phyloP scores from a whole-genome alignment of 1,284 basidiomycete species.

The Boletellus deceptivus region DNA sequence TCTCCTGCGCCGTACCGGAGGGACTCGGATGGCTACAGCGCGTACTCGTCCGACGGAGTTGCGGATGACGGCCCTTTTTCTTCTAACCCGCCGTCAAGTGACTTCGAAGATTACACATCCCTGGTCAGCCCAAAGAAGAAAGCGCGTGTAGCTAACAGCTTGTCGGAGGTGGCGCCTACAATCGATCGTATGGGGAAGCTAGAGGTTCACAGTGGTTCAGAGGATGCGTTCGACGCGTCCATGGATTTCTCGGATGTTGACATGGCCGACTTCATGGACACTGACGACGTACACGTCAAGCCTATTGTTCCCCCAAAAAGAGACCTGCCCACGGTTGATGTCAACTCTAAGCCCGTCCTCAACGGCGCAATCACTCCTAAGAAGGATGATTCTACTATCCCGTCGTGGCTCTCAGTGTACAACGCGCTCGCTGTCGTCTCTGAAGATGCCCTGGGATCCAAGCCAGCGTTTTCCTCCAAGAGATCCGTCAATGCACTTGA shows the following conservation, averaged over 20 bases:
- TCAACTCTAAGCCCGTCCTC: constrained; percentile 26
- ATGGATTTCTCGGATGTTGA: constrained; percentile 51
- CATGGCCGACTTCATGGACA: constrained; percentile 38
- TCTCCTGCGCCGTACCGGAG: constrained; percentile 35
- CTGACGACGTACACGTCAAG: constrained; percentile 46
- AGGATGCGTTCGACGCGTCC: constrained; percentile 52
- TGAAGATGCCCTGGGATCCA: constrained; percentile 49
- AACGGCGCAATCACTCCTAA: constrained; percentile 35
- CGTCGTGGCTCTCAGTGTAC: constrained; percentile 76
- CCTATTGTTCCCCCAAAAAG: constrained; percentile 34
- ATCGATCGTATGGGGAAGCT: constrained; percentile 55
- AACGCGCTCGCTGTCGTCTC: constrained; percentile 62
- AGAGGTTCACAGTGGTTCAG: constrained; percentile 53
- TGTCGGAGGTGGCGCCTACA: constrained; percentile 45
- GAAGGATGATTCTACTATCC: constrained; percentile 47
- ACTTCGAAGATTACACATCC: constrained; percentile 43
- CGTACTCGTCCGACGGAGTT: constrained; percentile 57
- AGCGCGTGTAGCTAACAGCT: constrained; percentile 43
- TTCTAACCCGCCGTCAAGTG: constrained; percentile 45
- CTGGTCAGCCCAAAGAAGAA: constrained; percentile 71
- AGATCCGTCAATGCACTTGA: constrained; percentile 61
- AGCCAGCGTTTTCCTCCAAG: constrained; percentile 46
- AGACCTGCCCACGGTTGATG: constrained; percentile 25
- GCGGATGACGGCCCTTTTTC: constrained; percentile 41
- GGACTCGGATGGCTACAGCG: constrained; percentile 32